These are phyloP conservation scores for Aspergillus quadrilineatus DNA, from an alignment of 2,329 filamentous ascomycete species.

Conservation along the genomic window DNA sequence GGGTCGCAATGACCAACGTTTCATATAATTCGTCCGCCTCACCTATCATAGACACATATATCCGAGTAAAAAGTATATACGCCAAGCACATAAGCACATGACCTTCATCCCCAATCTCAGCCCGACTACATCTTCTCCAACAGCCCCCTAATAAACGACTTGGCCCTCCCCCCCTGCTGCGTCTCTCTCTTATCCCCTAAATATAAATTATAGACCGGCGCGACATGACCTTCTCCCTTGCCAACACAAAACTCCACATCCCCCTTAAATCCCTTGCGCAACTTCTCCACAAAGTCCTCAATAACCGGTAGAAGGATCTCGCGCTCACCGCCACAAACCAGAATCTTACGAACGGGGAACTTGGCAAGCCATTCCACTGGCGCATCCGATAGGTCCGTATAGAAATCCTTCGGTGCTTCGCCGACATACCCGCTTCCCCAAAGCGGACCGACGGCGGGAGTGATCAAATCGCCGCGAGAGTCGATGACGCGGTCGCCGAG, in stretches of 20 bases:
- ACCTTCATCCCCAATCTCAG: no score
- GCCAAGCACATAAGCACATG: no score
- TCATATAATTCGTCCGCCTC: no score
- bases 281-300: constrained; percentile 48
- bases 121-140: constrained; percentile 17
- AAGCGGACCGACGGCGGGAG: constrained; percentile 36
- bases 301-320: constrained; percentile 61
- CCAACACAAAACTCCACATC: constrained; percentile 38
- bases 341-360: constrained; percentile 49
- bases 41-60: no score
- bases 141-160: constrained; percentile 33
- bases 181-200: constrained; percentile 38
- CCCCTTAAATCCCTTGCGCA: constrained; percentile 38
- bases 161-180: constrained; percentile 41
- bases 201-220: constrained; percentile 42
- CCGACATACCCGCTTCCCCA: constrained; percentile 54
- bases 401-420: constrained; percentile 45
- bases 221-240: constrained; percentile 42
- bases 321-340: constrained; percentile 56
- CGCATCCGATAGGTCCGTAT: constrained; percentile 54
- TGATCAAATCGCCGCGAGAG: constrained; percentile 53
- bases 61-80: no score
- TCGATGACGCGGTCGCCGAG: constrained; percentile 48
- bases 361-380: constrained; percentile 55
- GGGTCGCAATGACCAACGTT: no score